phyloP scores from a whole-genome alignment of 140 eudicot genomes.

The Flaveria floridana region DNA sequence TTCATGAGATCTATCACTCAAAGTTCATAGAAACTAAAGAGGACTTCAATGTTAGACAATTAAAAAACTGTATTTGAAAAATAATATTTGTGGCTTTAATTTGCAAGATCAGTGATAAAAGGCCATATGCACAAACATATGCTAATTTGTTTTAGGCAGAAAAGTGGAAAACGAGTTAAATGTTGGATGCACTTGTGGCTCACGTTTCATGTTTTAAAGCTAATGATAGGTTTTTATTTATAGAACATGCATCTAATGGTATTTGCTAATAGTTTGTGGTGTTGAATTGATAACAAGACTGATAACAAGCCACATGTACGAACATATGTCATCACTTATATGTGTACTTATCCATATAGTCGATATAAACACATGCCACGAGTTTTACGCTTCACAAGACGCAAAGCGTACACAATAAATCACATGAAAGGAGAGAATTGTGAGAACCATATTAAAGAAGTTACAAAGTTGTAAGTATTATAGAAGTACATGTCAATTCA shows the following conservation, averaged over 20 bases:
- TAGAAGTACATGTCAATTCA: no score
- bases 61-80: neutral
- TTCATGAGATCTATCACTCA: neutral
- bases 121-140: neutral
- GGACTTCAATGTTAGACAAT: neutral
- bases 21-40: neutral
- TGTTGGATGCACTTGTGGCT: conserved; percentile 25
- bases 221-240: conserved; percentile 12
- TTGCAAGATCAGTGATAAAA: conserved; percentile 9
- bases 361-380: neutral
- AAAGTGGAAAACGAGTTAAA: conserved; percentile 28
- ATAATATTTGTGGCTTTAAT: conserved; percentile 17
- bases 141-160: conserved; percentile 4
- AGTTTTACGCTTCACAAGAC: neutral
- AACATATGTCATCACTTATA: conserved; percentile 24
- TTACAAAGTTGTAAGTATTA: no score
- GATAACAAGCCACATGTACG: conserved; percentile 32
- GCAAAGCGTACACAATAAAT: no score
- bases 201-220: conserved; percentile 18
- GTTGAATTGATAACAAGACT: conserved; percentile 24
- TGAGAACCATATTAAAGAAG: neutral
- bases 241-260: conserved; percentile 16
- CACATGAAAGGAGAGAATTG: no score
- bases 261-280: conserved; percentile 6
- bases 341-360: neutral